Conservation (phyloP, 345 rosid genomes). For the Lumnitzera littorea region DNA sequence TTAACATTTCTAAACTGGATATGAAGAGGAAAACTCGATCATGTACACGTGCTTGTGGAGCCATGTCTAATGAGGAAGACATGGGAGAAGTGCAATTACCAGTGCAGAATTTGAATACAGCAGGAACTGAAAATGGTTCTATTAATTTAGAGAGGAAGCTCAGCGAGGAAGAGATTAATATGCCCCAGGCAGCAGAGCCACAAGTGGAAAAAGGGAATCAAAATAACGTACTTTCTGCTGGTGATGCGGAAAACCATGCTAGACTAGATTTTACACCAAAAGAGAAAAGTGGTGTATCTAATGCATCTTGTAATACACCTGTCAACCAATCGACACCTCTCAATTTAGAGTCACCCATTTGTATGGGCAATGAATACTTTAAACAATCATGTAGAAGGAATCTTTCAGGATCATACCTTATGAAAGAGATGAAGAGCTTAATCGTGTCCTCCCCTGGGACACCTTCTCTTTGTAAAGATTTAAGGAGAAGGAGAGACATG, state of each 20-base stretch:
- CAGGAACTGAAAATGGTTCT: constrained; percentile 9
- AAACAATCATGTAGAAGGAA: constrained; percentile 51
- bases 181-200: constrained; percentile 5
- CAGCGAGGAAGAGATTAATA: constrained; percentile 1
- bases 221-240: constrained; percentile 12
- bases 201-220: constrained; percentile 9
- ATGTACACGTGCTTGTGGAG: constrained; percentile 7
- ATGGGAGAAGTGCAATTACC: constrained; percentile 8
- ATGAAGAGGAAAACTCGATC: constrained; percentile 22
- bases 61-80: not conserved
- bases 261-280: constrained; percentile 15
- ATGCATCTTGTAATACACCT: constrained; percentile 27
- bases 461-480: constrained; percentile 35
- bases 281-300: constrained; percentile 19
- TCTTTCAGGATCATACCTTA: constrained; percentile 31
- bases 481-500: constrained; percentile 76
- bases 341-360: constrained; percentile 63
- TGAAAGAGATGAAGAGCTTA: constrained; percentile 45
- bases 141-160: constrained; percentile 9
- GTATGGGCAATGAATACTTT: constrained; percentile 67
- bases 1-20: constrained; percentile 15
- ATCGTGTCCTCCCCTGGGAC: constrained; percentile 25
- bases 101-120: constrained; percentile 7
- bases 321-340: constrained; percentile 26
- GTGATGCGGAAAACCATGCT: constrained; percentile 12